Evolutionary conservation across 345 rosid species (phyloP).

Genomic region (Arabidopsis arenosa): DNA sequence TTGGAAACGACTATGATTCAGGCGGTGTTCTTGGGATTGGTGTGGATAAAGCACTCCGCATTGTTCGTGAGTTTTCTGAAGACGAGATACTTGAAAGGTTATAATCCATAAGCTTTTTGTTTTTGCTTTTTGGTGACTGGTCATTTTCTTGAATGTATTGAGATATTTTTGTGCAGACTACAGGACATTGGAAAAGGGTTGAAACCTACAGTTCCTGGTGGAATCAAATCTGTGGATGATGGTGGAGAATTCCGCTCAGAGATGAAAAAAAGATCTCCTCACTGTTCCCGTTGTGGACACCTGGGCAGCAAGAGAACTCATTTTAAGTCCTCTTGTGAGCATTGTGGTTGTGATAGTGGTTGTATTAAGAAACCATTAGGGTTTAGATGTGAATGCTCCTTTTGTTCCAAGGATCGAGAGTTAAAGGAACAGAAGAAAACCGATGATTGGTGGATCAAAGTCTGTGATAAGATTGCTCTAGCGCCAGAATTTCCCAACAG

Average conservation of each 20-base stretch:
- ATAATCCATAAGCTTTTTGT: background rate
- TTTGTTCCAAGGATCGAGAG: constrained; percentile 58
- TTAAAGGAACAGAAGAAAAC: constrained; percentile 65
- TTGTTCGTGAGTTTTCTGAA: constrained; percentile 66
- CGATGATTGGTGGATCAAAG: constrained; percentile 70
- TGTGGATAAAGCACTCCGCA: constrained; percentile 67
- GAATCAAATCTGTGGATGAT: constrained; percentile 42
- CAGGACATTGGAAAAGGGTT: constrained; percentile 61
- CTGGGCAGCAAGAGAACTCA: constrained; percentile 77
- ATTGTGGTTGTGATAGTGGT: constrained; percentile 56
- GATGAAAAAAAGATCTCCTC: constrained; percentile 56
- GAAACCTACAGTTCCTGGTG: constrained; percentile 40
- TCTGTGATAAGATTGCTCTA: constrained; percentile 67
- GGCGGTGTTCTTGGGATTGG: constrained; percentile 87
- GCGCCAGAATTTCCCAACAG: constrained; percentile 69
- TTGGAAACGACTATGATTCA: constrained; percentile 84
- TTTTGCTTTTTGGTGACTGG: constrained; percentile 18
- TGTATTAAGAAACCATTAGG: constrained; percentile 66
- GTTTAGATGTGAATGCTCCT: constrained; percentile 71
- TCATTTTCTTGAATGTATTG: constrained; percentile 18
- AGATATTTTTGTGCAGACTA: constrained; percentile 54
- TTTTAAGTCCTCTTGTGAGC: constrained; percentile 64
- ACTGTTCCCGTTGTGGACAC: constrained; percentile 94
- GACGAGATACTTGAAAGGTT: constrained; percentile 73
- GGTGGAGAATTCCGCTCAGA: constrained; percentile 44